Percentiles rank a stretch among this genome's conserved stretches.
Evolutionary conservation across 768 basidiomycete species (phyloP).

Genomic region (Macrolepiota albuminosa): DNA sequence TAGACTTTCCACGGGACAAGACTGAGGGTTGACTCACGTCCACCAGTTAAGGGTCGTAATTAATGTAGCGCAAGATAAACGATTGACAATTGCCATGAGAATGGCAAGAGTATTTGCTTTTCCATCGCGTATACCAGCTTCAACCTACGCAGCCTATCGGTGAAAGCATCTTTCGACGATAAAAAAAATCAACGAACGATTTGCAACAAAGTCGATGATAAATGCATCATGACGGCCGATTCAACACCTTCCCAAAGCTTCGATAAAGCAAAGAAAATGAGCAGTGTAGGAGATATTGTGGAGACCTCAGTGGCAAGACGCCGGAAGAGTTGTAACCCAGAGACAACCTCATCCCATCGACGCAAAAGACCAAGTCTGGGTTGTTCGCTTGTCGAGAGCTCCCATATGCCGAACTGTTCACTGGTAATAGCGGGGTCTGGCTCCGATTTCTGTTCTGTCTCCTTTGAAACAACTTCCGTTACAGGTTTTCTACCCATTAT

Average conservation of each 20-base stretch:
- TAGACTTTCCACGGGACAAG: too few relatives aligned
- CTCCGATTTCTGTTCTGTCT: neutral
- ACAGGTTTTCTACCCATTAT: neutral
- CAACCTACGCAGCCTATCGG: conserved; percentile 14
- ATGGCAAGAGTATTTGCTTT: conserved; percentile 15
- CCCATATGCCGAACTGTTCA: conserved; percentile 19
- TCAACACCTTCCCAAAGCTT: conserved; percentile 22
- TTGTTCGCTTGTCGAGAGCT: conserved; percentile 8
- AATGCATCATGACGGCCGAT: conserved; percentile 20
- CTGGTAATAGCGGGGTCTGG: conserved; percentile 10
- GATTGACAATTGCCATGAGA: conserved; percentile 11
- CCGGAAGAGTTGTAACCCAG: conserved; percentile 15
- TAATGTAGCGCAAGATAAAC: conserved; percentile 15
- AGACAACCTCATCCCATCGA: conserved; percentile 6
- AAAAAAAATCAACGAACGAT: conserved; percentile 12
- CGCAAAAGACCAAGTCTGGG: conserved; percentile 2
- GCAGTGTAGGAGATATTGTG: conserved; percentile 14
- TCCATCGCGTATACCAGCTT: conserved; percentile 16
- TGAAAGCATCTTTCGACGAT: neutral
- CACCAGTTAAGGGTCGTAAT: conserved; percentile 19
- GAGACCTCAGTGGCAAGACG: conserved; percentile 21
- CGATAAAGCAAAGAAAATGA: conserved; percentile 18
- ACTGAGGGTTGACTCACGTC: conserved; percentile 11
- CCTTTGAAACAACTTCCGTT: neutral
- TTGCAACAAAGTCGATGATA: conserved; percentile 19